These are phyloP conservation scores for Solanum sitiens DNA, from an alignment of 257 asterid genomes.

Conservation along the genomic window DNA sequence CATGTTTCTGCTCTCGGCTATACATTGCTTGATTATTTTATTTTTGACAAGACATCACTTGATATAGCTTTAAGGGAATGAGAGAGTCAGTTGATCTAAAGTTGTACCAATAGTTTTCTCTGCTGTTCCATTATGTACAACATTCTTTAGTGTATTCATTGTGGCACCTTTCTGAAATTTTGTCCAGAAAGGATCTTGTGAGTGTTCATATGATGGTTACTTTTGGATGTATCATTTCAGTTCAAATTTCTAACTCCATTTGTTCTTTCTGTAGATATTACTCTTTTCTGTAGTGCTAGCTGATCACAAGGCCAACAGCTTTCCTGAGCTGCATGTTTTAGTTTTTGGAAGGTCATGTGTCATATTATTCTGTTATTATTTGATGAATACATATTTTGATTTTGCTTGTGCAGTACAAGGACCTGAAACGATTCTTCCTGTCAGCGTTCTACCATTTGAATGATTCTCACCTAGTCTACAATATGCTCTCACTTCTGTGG, in stretches of 20 bases:
- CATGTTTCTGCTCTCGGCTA: not conserved
- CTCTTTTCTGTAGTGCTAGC: not conserved
- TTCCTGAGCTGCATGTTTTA: not conserved
- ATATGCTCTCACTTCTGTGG: slow-evolving; percentile 92
- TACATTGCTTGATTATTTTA: not conserved
- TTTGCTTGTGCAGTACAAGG: slow-evolving; percentile 58
- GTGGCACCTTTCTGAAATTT: not conserved
- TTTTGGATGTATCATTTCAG: not conserved
- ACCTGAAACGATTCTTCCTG: slow-evolving; percentile 65
- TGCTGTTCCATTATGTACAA: not conserved
- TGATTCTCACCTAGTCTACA: slow-evolving; percentile 83
- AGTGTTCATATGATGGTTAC: not conserved
- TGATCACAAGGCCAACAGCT: not conserved
- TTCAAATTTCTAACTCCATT: not conserved
- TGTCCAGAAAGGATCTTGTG: not conserved
- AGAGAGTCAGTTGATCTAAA: not conserved
- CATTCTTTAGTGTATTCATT: not conserved
- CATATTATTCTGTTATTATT: not conserved
- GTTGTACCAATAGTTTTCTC: not conserved
- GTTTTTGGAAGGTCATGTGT: not conserved
- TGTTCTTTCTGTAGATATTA: not conserved
- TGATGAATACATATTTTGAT: not conserved
- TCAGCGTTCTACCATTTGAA: slow-evolving; percentile 75
- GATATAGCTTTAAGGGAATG: not conserved
- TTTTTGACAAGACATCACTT: not conserved